Evolutionary conservation across 129 eudicot genomes (phyloP).

Genomic region (Artemisia tridentata): DNA sequence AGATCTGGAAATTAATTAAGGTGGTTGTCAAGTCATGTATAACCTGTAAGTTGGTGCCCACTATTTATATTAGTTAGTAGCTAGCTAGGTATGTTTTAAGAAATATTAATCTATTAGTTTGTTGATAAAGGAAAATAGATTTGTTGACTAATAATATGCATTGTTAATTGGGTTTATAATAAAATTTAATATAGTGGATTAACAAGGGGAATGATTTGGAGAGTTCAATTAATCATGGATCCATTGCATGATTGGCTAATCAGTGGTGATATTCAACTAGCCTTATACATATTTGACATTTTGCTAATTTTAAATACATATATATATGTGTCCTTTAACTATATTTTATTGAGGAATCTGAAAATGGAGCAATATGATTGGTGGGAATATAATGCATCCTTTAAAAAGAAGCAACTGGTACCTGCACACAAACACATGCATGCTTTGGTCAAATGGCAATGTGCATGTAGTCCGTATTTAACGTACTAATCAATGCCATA

Average conservation of each 20-base stretch:
- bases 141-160: conserved; percentile 7
- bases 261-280: conserved; percentile 30
- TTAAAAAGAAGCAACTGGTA: conserved; percentile 25
- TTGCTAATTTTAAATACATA: background rate
- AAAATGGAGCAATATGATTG: conserved; percentile 18
- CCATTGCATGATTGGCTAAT: conserved; percentile 34
- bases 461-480: conserved; percentile 29
- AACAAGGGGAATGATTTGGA: conserved; percentile 27
- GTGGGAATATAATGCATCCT: conserved; percentile 5
- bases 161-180: conserved; percentile 14
- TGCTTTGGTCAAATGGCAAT: conserved; percentile 24
- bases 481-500: conserved; percentile 35
- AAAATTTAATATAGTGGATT: background rate
- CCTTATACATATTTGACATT: conserved; percentile 26
- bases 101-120: conserved; percentile 7
- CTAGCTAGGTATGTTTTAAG: background rate
- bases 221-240: conserved; percentile 37
- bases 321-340: background rate
- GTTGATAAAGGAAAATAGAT: background rate
- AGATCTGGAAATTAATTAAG: conserved; percentile 13
- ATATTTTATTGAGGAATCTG: background rate
- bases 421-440: conserved; percentile 32
- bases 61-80: conserved; percentile 15
- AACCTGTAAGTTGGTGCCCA: conserved; percentile 22
- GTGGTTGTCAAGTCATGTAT: conserved; percentile 22